A percentile compares a stretch with the other conserved stretches of the same genome.
These are phyloP conservation scores for Hypoxylon rubiginosum DNA, from an alignment of 2,329 filamentous ascomycete species.

Conservation along the genomic window DNA sequence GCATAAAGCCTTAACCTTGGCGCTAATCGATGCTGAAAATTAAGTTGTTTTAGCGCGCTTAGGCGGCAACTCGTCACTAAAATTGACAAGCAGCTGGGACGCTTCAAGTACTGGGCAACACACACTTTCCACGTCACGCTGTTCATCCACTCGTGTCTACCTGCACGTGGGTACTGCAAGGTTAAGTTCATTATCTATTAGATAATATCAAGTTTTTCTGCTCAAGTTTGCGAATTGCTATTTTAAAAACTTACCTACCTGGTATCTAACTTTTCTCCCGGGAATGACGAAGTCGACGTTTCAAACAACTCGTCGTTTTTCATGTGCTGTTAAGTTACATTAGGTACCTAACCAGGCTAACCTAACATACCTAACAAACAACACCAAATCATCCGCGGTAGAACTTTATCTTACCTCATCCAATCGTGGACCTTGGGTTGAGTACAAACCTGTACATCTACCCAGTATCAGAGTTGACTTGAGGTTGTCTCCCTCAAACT, in stretches of 20 bases:
- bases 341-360: too few species aligned
- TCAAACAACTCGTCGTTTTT: too few species aligned
- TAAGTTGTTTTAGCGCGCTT: slow-evolving; percentile 8
- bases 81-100: neutral
- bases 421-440: neutral
- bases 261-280: neutral
- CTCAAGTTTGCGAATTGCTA: neutral
- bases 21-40: slow-evolving; percentile 20
- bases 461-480: neutral
- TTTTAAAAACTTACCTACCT: too few species aligned
- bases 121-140: too few species aligned
- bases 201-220: too few species aligned
- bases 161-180: too few species aligned
- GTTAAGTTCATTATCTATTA: neutral
- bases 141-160: too few species aligned
- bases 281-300: neutral
- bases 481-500: neutral
- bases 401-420: too few species aligned
- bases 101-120: too few species aligned
- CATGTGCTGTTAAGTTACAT: too few species aligned
- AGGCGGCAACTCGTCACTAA: slow-evolving; percentile 16
- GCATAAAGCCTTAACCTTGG: slow-evolving; percentile 3
- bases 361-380: too few species aligned
- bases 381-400: too few species aligned
- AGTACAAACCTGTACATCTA: neutral